Percentiles rank a stretch among this genome's conserved stretches.
Evolutionary conservation across 768 basidiomycete species (phyloP).

Genomic region (Suillus sp.): DNA sequence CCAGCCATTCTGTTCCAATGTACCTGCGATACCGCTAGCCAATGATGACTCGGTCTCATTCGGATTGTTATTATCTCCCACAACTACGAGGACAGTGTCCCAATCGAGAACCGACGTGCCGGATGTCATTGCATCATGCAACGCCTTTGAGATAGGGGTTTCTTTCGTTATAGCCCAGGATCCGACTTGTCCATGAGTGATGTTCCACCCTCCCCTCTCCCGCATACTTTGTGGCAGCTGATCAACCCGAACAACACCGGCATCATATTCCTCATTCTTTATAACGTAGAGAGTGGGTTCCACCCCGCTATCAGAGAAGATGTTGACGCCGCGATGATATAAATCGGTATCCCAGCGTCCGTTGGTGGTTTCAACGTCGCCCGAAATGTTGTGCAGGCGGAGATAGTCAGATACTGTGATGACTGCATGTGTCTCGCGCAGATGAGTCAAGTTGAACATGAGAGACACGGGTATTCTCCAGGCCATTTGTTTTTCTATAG

Average conservation of each 20-base stretch:
- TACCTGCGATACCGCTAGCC: conserved; percentile 32
- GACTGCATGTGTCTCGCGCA: conserved; percentile 39
- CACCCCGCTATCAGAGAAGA: conserved; percentile 15
- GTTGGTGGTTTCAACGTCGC: conserved; percentile 35
- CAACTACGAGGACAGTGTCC: conserved; percentile 22
- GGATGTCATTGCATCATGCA: conserved; percentile 17
- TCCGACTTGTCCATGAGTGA: conserved; percentile 21
- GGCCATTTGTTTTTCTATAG: conserved; percentile 39
- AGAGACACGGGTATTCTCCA: conserved; percentile 37
- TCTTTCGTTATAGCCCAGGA: conserved; percentile 18
- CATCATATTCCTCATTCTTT: conserved; percentile 43
- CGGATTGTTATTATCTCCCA: conserved; percentile 22
- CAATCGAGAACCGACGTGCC: conserved; percentile 28
- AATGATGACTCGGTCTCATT: conserved; percentile 23
- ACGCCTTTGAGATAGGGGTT: conserved; percentile 19
- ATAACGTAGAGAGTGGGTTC: conserved; percentile 35
- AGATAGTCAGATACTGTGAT: conserved; percentile 45
- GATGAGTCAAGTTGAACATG: conserved; percentile 47
- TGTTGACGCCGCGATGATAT: conserved; percentile 32
- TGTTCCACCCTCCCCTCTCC: conserved; percentile 34
- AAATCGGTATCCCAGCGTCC: conserved; percentile 40
- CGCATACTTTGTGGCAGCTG: conserved; percentile 35
- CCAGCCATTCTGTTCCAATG: conserved; percentile 42
- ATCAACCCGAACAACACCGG: conserved; percentile 40
- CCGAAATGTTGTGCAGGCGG: conserved; percentile 39